These are phyloP conservation scores for Cinnamomum chago DNA, from an alignment of 164 flowering plant species.

Conservation along the genomic window DNA sequence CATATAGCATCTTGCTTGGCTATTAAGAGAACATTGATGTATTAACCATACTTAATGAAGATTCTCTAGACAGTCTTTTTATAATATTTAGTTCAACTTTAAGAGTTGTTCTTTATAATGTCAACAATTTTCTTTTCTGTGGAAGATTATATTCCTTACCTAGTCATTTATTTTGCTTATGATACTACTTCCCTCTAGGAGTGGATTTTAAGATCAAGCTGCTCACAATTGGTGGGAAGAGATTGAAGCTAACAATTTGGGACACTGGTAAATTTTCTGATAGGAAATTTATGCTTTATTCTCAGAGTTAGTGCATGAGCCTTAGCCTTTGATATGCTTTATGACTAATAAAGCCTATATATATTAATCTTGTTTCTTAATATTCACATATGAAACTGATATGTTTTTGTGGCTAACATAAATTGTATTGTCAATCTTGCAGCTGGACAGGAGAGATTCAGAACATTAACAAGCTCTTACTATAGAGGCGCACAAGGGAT, in stretches of 20 bases:
- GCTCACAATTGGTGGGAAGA: constrained; percentile 70
- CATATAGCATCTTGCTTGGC: no score
- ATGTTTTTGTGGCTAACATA: background rate
- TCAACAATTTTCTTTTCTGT: background rate
- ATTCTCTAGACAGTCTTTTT: no score
- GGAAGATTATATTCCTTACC: background rate
- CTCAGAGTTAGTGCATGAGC: no score
- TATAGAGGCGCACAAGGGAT: background rate
- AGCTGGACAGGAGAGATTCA: constrained; percentile 5
- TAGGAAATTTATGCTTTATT: no score
- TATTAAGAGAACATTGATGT: no score
- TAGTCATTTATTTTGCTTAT: background rate
- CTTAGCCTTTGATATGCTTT: no score
- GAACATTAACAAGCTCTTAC: constrained; percentile 4
- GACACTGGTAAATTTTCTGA: constrained; percentile 63
- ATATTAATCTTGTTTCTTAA: background rate
- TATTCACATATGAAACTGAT: background rate
- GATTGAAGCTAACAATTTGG: constrained; percentile 90
- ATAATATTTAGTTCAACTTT: no score
- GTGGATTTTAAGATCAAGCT: constrained; percentile 91
- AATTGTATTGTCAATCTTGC: background rate
- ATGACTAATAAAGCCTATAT: no score
- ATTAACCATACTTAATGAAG: no score
- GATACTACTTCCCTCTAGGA: constrained; percentile 33
- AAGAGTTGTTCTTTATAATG: no score